Conservation (phyloP, 192 early-diverging fungal genomes). For the Backusella tuberculispora region DNA sequence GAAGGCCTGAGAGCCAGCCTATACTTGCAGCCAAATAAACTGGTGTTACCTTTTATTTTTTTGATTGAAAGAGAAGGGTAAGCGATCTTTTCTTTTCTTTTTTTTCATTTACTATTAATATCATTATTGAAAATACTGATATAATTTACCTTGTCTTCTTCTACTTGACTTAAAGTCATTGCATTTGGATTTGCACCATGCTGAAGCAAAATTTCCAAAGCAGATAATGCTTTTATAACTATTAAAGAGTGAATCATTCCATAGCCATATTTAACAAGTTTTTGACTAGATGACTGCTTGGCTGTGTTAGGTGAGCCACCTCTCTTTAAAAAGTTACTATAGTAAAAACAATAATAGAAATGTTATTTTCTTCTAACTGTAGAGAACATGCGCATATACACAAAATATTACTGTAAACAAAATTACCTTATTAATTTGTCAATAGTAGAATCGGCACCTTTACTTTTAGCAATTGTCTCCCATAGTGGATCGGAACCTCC, state of each 20-base stretch:
- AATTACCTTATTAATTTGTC: slow-evolving; percentile 45
- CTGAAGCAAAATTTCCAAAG: slow-evolving; percentile 33
- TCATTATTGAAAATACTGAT: not conserved
- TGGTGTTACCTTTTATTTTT: slow-evolving; percentile 30
- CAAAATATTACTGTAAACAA: not conserved
- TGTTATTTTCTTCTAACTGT: not conserved
- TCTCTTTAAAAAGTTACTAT: slow-evolving; percentile 40
- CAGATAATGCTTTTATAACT: slow-evolving; percentile 24
- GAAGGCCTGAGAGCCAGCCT: slow-evolving; percentile 40
- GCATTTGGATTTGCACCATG: slow-evolving; percentile 46
- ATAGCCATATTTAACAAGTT: slow-evolving; percentile 38
- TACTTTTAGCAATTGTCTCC: slow-evolving; percentile 42
- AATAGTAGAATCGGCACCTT: slow-evolving; percentile 35
- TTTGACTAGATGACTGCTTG: slow-evolving; percentile 29
- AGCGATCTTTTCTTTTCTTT: not conserved
- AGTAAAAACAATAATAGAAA: slow-evolving; percentile 6
- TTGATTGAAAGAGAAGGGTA: not conserved
- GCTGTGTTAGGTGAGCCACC: slow-evolving; percentile 46
- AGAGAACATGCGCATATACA: not conserved
- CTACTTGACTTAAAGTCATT: slow-evolving; percentile 28
- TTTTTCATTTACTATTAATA: not conserved
- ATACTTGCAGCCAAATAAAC: slow-evolving; percentile 42
- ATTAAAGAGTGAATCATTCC: slow-evolving; percentile 43
- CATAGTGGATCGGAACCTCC: slow-evolving; percentile 42
- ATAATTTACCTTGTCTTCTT: slow-evolving; percentile 36